Percentiles rank a stretch among this genome's conserved stretches.
Conservation (phyloP, 2,329 filamentous ascomycete species). For the Botryotinia globosa region DNA sequence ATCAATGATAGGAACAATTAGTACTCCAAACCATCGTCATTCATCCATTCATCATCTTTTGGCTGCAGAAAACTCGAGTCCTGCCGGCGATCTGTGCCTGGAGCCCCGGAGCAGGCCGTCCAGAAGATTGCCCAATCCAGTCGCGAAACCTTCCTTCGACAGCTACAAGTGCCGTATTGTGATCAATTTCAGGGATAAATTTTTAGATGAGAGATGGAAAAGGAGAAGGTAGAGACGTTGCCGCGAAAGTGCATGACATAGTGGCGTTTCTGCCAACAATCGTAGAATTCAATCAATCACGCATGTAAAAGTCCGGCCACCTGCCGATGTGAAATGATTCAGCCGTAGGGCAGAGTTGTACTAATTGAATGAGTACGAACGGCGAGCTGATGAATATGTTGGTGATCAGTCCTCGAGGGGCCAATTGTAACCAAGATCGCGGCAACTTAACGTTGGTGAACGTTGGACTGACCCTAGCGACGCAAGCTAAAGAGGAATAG, state of each 20-base stretch:
- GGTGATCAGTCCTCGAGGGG: slow-evolving; percentile 22
- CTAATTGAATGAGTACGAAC: slow-evolving; percentile 18
- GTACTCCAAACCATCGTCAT: neutral
- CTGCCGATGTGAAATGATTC: slow-evolving; percentile 20
- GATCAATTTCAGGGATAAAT: neutral
- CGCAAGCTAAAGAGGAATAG: slow-evolving; percentile 5
- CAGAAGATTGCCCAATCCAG: slow-evolving; percentile 1
- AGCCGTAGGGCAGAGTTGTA: slow-evolving; percentile 23
- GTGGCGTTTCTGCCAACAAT: slow-evolving; percentile 18
- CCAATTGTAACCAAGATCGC: slow-evolving; percentile 22
- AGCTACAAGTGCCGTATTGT: neutral
- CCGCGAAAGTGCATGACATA: slow-evolving; percentile 22
- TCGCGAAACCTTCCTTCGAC: neutral
- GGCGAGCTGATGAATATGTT: slow-evolving; percentile 20
- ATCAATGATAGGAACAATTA: neutral
- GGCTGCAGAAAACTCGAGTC: neutral
- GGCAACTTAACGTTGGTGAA: slow-evolving; percentile 27
- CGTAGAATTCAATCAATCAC: slow-evolving; percentile 21
- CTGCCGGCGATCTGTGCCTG: neutral
- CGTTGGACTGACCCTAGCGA: slow-evolving; percentile 19
- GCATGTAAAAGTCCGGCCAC: slow-evolving; percentile 22
- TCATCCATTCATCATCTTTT: slow-evolving; percentile 1
- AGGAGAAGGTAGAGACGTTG: slow-evolving; percentile 13
- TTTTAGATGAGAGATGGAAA: neutral
- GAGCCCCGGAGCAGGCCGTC: neutral